These are phyloP conservation scores for Fonsecaea erecta DNA, from an alignment of 2,329 filamentous ascomycete species.

Conservation along the genomic window DNA sequence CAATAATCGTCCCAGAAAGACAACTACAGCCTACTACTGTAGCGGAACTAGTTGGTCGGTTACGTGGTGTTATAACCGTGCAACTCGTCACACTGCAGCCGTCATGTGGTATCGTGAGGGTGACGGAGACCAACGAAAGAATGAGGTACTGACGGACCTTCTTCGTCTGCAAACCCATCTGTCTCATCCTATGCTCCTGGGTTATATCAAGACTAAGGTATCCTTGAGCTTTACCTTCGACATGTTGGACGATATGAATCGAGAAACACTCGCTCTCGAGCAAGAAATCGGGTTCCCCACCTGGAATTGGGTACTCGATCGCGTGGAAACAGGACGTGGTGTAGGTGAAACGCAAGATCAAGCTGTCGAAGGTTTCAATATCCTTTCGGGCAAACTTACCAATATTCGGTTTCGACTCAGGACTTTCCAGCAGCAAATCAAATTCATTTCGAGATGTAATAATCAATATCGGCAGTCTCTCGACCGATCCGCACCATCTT, in stretches of 20 bases:
- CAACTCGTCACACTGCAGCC: conserved; percentile 28
- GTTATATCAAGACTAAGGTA: conserved; percentile 34
- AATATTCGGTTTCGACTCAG: conserved; percentile 33
- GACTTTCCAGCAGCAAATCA: conserved; percentile 32
- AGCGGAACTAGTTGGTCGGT: conserved; percentile 32
- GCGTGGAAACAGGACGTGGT: conserved; percentile 9
- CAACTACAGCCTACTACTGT: conserved; percentile 26
- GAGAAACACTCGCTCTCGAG: conserved; percentile 32
- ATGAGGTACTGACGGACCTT: conserved; percentile 31
- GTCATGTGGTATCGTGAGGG: conserved; percentile 34
- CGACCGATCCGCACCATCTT: neutral
- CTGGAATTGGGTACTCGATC: conserved; percentile 34
- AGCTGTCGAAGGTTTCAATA: conserved; percentile 32
- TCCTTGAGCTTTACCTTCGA: conserved; percentile 33
- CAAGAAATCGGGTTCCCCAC: conserved; percentile 32
- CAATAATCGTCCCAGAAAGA: conserved; percentile 5
- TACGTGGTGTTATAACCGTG: conserved; percentile 27
- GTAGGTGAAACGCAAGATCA: conserved; percentile 28
- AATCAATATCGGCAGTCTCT: conserved; percentile 20
- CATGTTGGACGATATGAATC: conserved; percentile 34
- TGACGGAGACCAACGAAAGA: conserved; percentile 27
- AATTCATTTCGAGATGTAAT: conserved; percentile 33
- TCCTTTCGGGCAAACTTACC: conserved; percentile 31
- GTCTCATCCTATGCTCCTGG: conserved; percentile 34
- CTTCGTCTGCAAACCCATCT: conserved; percentile 29